phyloP scores from a whole-genome alignment of 148 eudicot genomes.

The Polygonum aviculare region DNA sequence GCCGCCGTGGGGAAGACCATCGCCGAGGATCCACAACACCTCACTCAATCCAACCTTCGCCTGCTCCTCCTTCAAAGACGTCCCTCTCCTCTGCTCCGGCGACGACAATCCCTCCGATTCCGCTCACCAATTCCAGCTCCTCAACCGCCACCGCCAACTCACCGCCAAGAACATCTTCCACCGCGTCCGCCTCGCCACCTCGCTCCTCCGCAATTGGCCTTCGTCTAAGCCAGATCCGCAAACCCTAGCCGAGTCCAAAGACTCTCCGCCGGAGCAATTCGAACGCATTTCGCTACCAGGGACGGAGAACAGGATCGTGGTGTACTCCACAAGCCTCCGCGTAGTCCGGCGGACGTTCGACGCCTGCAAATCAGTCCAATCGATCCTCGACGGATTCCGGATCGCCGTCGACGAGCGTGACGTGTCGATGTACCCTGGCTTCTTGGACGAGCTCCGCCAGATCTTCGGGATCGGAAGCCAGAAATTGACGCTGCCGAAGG shows the following conservation, averaged over 20 bases:
- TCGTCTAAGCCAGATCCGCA: constrained; percentile 3
- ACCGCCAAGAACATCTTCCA: constrained; percentile 36
- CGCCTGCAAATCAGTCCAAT: constrained; percentile 33
- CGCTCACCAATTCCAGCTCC: neutral
- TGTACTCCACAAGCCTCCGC: constrained; percentile 39
- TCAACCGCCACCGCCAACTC: neutral
- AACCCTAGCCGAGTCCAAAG: constrained; percentile 4
- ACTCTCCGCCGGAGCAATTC: neutral
- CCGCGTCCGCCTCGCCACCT: constrained; percentile 43
- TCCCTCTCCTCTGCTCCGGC: constrained; percentile 38
- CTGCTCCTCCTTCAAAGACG: constrained; percentile 73
- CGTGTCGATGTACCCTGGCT: constrained; percentile 31
- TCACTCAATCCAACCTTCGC: constrained; percentile 9
- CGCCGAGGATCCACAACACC: constrained; percentile 16
- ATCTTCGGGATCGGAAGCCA: constrained; percentile 6
- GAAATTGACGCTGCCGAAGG: constrained; percentile 25
- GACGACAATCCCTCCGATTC: neutral
- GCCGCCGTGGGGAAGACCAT: constrained; percentile 35
- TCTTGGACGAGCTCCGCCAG: constrained; percentile 26
- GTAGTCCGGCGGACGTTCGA: constrained; percentile 35
- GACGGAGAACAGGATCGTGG: constrained; percentile 24
- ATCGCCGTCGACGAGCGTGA: constrained; percentile 50
- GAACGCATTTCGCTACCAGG: constrained; percentile 23
- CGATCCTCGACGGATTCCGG: constrained; percentile 26
- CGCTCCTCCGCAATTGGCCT: constrained; percentile 37